Conservation (phyloP, 1,139 yeast genomes). For the Hyphopichia khmerensis region DNA sequence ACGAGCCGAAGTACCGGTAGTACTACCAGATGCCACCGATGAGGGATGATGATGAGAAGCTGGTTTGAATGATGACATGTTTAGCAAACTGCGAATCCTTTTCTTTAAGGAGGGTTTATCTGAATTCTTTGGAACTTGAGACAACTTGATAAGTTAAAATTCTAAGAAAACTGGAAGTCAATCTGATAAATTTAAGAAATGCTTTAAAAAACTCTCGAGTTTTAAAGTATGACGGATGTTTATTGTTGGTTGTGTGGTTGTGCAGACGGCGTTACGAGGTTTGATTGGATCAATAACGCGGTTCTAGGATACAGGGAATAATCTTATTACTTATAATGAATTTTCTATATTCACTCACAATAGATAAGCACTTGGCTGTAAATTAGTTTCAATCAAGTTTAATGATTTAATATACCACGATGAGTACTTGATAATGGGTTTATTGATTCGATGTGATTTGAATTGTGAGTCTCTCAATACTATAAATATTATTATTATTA, state of each 20-base stretch:
- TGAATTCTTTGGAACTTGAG: not conserved
- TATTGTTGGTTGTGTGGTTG: not conserved
- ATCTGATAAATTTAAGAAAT: not conserved
- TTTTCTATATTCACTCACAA: too few species aligned
- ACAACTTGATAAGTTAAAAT: not conserved
- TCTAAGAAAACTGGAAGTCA: not conserved
- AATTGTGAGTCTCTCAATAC: not conserved
- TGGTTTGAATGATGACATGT: conserved; percentile 1
- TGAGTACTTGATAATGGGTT: too few species aligned
- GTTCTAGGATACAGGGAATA: not conserved
- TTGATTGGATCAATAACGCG: not conserved
- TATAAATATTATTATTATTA: not conserved
- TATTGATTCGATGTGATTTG: not conserved
- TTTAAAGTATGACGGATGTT: not conserved
- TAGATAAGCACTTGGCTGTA: too few species aligned
- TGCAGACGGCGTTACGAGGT: not conserved
- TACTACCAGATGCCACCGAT: not conserved
- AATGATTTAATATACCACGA: too few species aligned
- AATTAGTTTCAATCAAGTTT: too few species aligned
- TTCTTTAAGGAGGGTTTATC: not conserved
- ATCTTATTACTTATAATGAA: too few species aligned
- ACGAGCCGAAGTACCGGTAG: not conserved
- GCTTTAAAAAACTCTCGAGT: not conserved
- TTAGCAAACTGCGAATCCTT: not conserved
- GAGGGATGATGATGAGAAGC: not conserved